Evolutionary conservation across 75 land plant genomes (phyloP).

Genomic region (Chamaecyparis obtusa): DNA sequence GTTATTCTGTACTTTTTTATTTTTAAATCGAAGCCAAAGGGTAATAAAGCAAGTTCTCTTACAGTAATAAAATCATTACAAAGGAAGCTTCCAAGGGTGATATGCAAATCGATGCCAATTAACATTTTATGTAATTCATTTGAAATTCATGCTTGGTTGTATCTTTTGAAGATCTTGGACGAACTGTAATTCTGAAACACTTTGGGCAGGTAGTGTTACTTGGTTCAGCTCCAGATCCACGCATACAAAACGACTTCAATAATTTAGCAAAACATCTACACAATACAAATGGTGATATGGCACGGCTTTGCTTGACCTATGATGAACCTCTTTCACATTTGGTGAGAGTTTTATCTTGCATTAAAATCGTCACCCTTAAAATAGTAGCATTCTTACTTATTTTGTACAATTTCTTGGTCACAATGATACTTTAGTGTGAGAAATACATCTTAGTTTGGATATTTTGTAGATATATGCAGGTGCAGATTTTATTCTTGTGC

Average conservation of each 20-base stretch:
- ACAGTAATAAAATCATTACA: neutral
- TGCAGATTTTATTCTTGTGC: conserved; percentile 87
- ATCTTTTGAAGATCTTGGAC: neutral
- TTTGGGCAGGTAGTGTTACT: conserved; percentile 70
- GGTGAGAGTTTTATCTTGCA: conserved; percentile 33
- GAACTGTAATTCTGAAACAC: conserved; percentile 3
- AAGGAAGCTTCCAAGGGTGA: neutral
- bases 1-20: neutral
- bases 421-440: neutral
- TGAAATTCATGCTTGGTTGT: neutral
- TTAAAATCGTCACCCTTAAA: neutral
- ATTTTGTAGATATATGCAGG: conserved; percentile 84
- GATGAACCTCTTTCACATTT: conserved; percentile 94
- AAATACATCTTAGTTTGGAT: conserved; percentile 4
- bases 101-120: neutral
- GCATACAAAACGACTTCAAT: conserved; percentile 87
- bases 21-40: neutral
- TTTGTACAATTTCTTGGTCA: neutral
- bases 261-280: conserved; percentile 69
- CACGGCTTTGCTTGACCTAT: conserved; percentile 71
- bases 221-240: conserved; percentile 94
- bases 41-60: neutral
- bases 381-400: neutral
- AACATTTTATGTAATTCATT: neutral
- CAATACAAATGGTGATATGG: conserved; percentile 59